A percentile compares a stretch with the other conserved stretches of the same genome.
Evolutionary conservation across 2,329 filamentous ascomycete species (phyloP).

Genomic region (Lasiodiplodia sp.): DNA sequence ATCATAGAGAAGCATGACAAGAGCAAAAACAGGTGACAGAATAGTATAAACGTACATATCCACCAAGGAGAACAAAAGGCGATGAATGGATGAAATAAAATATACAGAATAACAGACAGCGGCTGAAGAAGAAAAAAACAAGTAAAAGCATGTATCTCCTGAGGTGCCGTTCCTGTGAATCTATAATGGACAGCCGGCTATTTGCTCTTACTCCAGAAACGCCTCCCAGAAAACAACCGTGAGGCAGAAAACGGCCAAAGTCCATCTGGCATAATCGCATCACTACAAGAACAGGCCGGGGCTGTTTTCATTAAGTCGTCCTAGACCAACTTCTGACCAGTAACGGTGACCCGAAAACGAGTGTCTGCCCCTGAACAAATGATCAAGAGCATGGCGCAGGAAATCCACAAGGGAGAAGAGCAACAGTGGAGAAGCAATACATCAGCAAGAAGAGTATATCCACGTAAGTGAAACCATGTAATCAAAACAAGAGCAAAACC

Average conservation of each 20-base stretch:
- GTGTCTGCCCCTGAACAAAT: not conserved
- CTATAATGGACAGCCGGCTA: not conserved
- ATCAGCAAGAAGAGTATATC: constrained; percentile 16
- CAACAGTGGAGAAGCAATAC: not conserved
- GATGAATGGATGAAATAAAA: not conserved
- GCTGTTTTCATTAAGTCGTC: not conserved
- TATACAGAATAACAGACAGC: not conserved
- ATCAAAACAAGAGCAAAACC: not conserved
- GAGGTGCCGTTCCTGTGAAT: not conserved
- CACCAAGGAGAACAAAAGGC: not conserved
- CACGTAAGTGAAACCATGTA: not conserved
- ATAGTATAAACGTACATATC: constrained; percentile 1
- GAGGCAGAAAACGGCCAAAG: not conserved
- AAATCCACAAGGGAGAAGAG: not conserved
- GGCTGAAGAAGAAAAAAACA: not conserved
- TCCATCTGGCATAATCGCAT: not conserved
- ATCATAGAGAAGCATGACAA: not conserved
- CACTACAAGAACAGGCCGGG: not conserved
- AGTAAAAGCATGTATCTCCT: not conserved
- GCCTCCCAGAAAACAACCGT: not conserved
- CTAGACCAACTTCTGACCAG: not conserved
- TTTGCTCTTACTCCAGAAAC: not conserved
- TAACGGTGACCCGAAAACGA: not conserved
- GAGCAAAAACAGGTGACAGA: not conserved
- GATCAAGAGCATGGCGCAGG: not conserved